phyloP scores from a whole-genome alignment of 176 grass and related monocot species.

The Cymbopogon citratus region DNA sequence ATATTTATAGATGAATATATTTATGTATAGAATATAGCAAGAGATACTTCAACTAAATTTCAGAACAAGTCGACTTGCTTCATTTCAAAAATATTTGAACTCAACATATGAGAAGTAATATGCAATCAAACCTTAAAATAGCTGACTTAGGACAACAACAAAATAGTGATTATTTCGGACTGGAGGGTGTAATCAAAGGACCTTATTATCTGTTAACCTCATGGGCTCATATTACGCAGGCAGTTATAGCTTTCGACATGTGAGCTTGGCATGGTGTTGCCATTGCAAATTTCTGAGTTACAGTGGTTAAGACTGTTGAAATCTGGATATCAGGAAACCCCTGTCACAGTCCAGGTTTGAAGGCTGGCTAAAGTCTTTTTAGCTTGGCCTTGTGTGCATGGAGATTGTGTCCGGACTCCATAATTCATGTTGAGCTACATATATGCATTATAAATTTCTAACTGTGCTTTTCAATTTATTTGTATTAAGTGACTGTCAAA shows the following conservation, averaged over 20 bases:
- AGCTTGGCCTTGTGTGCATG: not conserved
- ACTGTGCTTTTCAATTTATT: not conserved
- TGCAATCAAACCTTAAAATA: not conserved
- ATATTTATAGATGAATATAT: not conserved
- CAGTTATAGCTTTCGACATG: not conserved
- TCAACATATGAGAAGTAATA: not conserved
- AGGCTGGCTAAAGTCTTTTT: not conserved
- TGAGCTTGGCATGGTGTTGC: not conserved
- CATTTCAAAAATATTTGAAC: not conserved
- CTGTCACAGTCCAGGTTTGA: not conserved
- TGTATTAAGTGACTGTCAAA: not conserved
- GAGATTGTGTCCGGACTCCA: not conserved
- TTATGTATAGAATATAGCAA: not conserved
- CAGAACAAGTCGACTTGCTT: not conserved
- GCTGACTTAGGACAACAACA: not conserved
- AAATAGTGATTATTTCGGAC: not conserved
- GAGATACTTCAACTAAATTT: not conserved
- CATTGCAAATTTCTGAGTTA: not conserved
- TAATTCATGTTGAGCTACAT: not conserved
- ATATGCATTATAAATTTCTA: constrained; percentile 1
- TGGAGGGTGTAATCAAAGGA: not conserved
- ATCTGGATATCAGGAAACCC: not conserved
- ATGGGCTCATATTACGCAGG: not conserved
- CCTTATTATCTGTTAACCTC: not conserved
- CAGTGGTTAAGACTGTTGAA: not conserved